phyloP scores from a whole-genome alignment of 75 land plant species.

The Larix kaempferi region DNA sequence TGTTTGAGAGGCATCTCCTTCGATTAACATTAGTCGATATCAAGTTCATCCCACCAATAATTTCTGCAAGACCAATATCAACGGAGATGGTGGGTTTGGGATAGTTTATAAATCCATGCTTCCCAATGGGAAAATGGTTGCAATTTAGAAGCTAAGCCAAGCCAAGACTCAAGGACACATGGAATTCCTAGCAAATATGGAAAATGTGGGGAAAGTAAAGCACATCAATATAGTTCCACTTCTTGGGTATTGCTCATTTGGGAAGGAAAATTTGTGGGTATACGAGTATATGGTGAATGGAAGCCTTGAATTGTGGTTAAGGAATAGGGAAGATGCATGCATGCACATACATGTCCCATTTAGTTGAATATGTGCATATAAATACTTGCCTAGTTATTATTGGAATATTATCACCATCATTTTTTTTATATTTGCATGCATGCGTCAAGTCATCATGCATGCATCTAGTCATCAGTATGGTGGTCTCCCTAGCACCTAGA shows the following conservation, averaged over 20 bases:
- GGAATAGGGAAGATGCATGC: constrained; percentile 39
- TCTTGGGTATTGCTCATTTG: constrained; percentile 58
- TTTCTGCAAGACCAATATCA: constrained; percentile 67
- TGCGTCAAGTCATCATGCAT: too few relatives aligned
- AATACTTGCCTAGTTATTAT: too few relatives aligned
- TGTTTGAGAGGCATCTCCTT: constrained; percentile 55
- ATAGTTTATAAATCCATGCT: constrained; percentile 51
- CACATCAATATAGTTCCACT: constrained; percentile 47
- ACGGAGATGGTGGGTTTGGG: constrained; percentile 76
- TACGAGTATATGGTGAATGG: constrained; percentile 59
- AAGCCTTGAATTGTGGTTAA: constrained; percentile 44
- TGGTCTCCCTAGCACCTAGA: too few relatives aligned
- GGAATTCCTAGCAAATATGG: constrained; percentile 62
- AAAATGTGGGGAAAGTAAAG: constrained; percentile 47
- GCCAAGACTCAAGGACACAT: constrained; percentile 24
- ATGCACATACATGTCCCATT: too few relatives aligned
- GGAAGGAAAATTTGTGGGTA: constrained; percentile 44
- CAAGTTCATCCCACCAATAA: constrained; percentile 59
- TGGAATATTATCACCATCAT: too few relatives aligned
- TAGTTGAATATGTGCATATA: too few relatives aligned
- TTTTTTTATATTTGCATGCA: too few relatives aligned
- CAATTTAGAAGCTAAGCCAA: constrained; percentile 48
- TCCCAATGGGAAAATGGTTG: constrained; percentile 42
- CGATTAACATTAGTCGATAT: constrained; percentile 53
- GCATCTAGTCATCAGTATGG: too few relatives aligned